Percentiles rank a stretch among this genome's conserved stretches.
phyloP scores from a whole-genome alignment of 129 eudicot genomes.

The Mikania micrantha region DNA sequence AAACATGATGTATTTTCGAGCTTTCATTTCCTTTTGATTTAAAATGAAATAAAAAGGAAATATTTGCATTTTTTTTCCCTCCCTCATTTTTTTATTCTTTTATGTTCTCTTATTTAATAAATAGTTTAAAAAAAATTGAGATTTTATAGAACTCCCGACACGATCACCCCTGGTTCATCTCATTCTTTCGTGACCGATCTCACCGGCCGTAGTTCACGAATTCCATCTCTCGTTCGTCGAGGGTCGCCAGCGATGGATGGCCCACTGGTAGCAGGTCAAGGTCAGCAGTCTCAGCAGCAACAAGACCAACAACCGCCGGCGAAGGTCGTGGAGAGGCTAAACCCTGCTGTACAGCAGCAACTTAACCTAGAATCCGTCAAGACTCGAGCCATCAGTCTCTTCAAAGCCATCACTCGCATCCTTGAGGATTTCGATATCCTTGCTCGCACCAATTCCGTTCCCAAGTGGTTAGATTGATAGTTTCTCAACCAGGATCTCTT shows the following conservation, averaged over 20 bases:
- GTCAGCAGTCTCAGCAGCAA: constrained; percentile 16
- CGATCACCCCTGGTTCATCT: neutral
- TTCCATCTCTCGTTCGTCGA: neutral
- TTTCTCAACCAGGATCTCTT: neutral
- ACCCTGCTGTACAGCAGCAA: constrained; percentile 74
- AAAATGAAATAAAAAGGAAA: too few species aligned
- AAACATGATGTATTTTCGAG: too few species aligned
- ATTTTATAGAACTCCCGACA: neutral
- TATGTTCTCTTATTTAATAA: too few species aligned
- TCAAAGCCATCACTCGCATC: constrained; percentile 79
- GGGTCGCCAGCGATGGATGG: constrained; percentile 38
- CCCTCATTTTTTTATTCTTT: too few species aligned
- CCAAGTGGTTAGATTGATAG: constrained; percentile 65
- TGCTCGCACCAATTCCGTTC: constrained; percentile 62
- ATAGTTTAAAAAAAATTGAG: too few species aligned
- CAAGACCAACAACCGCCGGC: constrained; percentile 33
- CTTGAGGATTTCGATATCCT: constrained; percentile 70
- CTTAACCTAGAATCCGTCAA: constrained; percentile 76
- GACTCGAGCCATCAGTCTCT: constrained; percentile 78
- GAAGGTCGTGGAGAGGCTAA: constrained; percentile 55
- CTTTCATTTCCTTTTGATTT: too few species aligned
- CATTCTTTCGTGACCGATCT: neutral
- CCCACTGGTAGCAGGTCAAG: constrained; percentile 32
- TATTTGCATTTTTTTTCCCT: too few species aligned
- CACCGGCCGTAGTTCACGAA: neutral